These are phyloP conservation scores for Ustilago nuda DNA, from an alignment of 1,284 basidiomycete genomes.

Conservation along the genomic window DNA sequence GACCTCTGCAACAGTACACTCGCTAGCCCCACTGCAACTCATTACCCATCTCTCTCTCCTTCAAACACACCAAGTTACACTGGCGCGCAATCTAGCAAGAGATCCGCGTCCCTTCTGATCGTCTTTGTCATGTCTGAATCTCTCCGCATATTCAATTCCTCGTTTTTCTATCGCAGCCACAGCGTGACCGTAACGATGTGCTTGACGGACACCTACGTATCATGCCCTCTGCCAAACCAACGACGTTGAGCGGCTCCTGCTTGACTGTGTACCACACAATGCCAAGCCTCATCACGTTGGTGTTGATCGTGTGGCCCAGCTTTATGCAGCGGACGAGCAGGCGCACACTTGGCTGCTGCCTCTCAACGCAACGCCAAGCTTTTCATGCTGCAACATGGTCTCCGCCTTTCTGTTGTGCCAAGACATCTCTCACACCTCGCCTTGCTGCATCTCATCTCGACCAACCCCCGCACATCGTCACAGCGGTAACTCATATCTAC, in stretches of 20 bases:
- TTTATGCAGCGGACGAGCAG: background rate
- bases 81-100: background rate
- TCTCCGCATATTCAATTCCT: background rate
- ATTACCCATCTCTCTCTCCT: background rate
- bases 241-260: background rate
- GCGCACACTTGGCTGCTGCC: background rate
- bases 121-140: background rate
- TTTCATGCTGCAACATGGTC: constrained; percentile 7
- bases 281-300: constrained; percentile 6
- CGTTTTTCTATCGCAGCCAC: background rate
- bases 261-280: background rate
- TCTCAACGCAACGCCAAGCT: background rate
- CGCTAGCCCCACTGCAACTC: no score
- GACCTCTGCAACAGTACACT: background rate
- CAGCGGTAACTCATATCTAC: constrained; percentile 1
- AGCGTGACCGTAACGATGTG: background rate
- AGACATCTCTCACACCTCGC: background rate
- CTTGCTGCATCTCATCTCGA: background rate
- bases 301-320: constrained; percentile 5
- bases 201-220: background rate
- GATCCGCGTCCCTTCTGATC: background rate
- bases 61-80: background rate
- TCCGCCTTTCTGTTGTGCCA: constrained; percentile 8
- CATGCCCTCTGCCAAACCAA: background rate
- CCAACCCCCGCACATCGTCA: background rate